Base-by-base conservation (phyloP, 345 rosid genomes). In the Eucalyptus dawsonii region DNA sequence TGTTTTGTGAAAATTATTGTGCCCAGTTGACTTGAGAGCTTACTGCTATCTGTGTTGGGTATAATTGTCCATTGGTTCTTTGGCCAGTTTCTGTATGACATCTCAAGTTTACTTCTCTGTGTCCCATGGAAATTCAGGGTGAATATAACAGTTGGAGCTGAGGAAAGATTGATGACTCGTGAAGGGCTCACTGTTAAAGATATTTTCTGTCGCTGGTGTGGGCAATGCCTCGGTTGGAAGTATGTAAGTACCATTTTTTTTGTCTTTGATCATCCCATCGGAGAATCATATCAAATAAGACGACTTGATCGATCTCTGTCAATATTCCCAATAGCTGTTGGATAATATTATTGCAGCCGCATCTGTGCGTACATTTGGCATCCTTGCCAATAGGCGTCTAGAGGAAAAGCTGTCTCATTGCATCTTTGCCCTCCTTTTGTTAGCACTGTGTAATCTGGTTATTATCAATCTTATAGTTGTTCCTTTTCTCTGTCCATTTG, bases 181-280 rank as follows among this genome's bases (percentile, higher is more conserved):
- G 95, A 93, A 87, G n/a, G 89, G 89, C 93, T 93, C 87, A 93
- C 88, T 12, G 93, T 93, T 22, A 93, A 90, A 90, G 95, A 94
- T 44, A 80, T 94, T 86, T 90, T 85, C 89, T 94, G 93, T 89
- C 91, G 93, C 87, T 90, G 92, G 90, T 94, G 94, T 69, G 93
- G 92, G 88, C 93, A 93, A 88, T 90, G 91, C 50, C 91, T 94
- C 86, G 94, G 95, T 22, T 94, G 95, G 94, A 94, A 92, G 91
- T 94, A 94, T 47, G 93, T 93, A 90, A 89, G 93, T 54, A 86
- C 50, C 31, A 27, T 34, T 76, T 88, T 60, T 45, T 27, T 56
- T 58, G 58, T 60, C 54, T 80, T 15, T 24, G 34, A 44, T 51
- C 31, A 40, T 14, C 16, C n/a, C 42, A 76, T 22, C 47, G 12